phyloP scores from a whole-genome alignment of 352 stramenopile genomes.

The Pythium aquatile region DNA sequence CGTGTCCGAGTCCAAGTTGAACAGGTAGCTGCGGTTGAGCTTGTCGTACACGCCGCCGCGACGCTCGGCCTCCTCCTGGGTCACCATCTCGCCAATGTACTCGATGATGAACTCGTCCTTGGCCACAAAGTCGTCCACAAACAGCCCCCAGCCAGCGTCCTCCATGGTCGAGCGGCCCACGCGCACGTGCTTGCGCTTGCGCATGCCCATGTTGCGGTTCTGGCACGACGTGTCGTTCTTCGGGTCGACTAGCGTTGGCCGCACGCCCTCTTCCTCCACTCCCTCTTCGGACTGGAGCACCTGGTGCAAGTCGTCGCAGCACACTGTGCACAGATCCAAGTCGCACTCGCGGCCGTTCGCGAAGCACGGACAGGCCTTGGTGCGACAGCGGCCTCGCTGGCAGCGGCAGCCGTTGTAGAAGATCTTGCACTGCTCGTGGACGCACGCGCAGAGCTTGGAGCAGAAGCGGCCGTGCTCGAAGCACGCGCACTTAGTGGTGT shows the following conservation, averaged over 20 bases:
- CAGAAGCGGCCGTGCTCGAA: constrained; percentile 87
- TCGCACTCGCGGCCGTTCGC: constrained; percentile 91
- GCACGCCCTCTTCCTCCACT: neutral
- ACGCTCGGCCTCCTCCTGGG: constrained; percentile 89
- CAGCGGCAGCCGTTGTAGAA: constrained; percentile 91
- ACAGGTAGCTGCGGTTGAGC: constrained; percentile 89
- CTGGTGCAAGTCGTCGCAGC: constrained; percentile 47
- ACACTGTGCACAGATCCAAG: constrained; percentile 88
- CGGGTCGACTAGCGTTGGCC: neutral
- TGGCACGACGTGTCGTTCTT: constrained; percentile 47
- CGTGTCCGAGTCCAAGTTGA: constrained; percentile 92
- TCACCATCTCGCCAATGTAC: constrained; percentile 94
- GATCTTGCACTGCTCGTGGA: constrained; percentile 78
- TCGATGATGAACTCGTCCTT: constrained; percentile 95
- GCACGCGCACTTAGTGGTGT: constrained; percentile 83
- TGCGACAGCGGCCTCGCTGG: constrained; percentile 71
- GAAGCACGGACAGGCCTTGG: constrained; percentile 90
- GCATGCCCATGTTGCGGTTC: constrained; percentile 57
- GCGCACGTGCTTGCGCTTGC: constrained; percentile 62
- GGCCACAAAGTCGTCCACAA: constrained; percentile 80
- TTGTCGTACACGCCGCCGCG: constrained; percentile 89
- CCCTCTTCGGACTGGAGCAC: constrained; percentile 8
- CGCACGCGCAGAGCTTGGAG: constrained; percentile 89
- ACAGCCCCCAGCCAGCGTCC: constrained; percentile 90
- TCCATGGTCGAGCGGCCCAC: constrained; percentile 79